Evolutionary conservation across 208 protist genomes (phyloP).

Genomic region (Jaenimonas drosophilae): DNA sequence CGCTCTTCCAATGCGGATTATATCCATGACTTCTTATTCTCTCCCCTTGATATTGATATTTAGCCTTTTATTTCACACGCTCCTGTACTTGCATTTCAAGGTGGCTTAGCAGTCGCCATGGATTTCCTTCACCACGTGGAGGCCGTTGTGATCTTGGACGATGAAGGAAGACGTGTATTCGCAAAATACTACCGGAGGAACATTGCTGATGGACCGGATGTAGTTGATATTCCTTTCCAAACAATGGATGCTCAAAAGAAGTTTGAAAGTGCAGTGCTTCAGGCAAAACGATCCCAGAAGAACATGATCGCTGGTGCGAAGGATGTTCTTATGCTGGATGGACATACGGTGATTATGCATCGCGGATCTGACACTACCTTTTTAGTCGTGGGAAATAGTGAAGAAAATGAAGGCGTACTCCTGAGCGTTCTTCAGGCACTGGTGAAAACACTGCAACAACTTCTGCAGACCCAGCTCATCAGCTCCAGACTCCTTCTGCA

Average conservation of each 20-base stretch:
- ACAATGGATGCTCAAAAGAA: no score
- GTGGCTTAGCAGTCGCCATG: constrained; percentile 14
- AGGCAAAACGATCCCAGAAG: no score
- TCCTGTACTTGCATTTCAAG: not conserved
- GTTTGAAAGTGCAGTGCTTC: no score
- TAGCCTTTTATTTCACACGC: not conserved
- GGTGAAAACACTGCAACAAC: constrained; percentile 49
- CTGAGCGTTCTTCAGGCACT: constrained; percentile 47
- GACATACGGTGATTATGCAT: constrained; percentile 59
- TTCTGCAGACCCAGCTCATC: constrained; percentile 38
- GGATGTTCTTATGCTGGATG: constrained; percentile 74
- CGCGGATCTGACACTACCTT: constrained; percentile 53
- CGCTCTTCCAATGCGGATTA: not conserved
- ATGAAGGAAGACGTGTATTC: constrained; percentile 53
- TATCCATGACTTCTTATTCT: constrained; percentile 6
- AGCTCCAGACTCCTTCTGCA: constrained; percentile 50
- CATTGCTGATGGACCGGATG: no score
- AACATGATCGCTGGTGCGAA: constrained; percentile 9
- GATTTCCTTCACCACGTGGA: constrained; percentile 82
- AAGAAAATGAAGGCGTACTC: constrained; percentile 84
- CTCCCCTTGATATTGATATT: constrained; percentile 2
- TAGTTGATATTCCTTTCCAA: no score
- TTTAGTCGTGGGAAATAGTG: constrained; percentile 62
- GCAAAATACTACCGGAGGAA: constrained; percentile 83
- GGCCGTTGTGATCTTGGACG: constrained; percentile 71